Percentiles rank a stretch among this genome's conserved stretches.
These are phyloP conservation scores for Solanum hybrid DNA, from an alignment of 305 asterid species.

Conservation along the genomic window DNA sequence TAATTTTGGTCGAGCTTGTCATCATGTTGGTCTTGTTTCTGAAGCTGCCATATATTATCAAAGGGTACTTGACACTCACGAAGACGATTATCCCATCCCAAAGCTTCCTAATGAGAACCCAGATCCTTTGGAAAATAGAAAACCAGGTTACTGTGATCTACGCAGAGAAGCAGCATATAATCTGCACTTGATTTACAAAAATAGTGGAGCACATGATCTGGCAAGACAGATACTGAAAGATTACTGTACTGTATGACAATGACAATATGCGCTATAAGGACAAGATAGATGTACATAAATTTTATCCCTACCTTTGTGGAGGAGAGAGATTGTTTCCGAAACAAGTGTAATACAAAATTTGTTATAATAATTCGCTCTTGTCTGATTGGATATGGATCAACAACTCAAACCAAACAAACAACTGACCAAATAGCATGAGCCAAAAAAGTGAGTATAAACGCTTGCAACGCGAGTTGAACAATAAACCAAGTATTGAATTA, in stretches of 20 bases:
- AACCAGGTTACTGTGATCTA: slow-evolving; percentile 66
- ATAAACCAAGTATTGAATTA: neutral
- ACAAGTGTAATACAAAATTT: neutral
- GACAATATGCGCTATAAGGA: neutral
- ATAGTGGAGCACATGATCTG: slow-evolving; percentile 78
- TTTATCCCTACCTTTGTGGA: accelerated
- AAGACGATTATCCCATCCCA: slow-evolving; percentile 58
- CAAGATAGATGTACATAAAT: neutral
- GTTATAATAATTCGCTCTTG: too few species aligned
- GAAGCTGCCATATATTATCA: slow-evolving; percentile 60
- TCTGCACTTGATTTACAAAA: slow-evolving; percentile 67
- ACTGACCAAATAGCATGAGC: neutral
- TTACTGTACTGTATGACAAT: slow-evolving; percentile 21
- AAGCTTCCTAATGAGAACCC: slow-evolving; percentile 47
- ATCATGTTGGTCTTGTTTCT: slow-evolving; percentile 72
- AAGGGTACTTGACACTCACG: slow-evolving; percentile 48
- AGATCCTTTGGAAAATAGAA: slow-evolving; percentile 14
- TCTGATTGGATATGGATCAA: neutral
- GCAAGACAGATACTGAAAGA: slow-evolving; percentile 77
- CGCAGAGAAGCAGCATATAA: slow-evolving; percentile 82
- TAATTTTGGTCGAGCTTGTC: slow-evolving; percentile 80
- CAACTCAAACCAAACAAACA: neutral
- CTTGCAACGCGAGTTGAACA: neutral
- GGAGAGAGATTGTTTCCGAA: neutral
- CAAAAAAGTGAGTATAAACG: neutral